These are phyloP conservation scores for Phytophthora palmivora DNA, from an alignment of 352 stramenopile genomes.

Conservation along the genomic window DNA sequence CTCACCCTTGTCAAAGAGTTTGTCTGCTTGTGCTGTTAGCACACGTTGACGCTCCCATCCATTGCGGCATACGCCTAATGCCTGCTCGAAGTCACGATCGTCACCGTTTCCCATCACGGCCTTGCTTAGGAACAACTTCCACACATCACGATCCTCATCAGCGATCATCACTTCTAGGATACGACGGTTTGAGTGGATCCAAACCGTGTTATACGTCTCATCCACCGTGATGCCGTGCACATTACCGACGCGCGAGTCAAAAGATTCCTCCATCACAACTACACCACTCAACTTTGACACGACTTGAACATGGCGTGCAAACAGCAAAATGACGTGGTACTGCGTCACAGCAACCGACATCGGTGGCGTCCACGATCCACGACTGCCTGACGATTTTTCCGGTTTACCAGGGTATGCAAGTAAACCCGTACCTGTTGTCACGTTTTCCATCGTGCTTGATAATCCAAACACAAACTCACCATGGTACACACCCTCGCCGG, in stretches of 20 bases:
- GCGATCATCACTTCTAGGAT: conserved; percentile 82
- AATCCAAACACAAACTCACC: conserved; percentile 84
- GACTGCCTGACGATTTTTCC: conserved; percentile 45
- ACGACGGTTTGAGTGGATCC: conserved; percentile 83
- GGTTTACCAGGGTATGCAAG: conserved; percentile 76
- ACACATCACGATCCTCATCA: conserved; percentile 93
- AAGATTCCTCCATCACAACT: conserved; percentile 85
- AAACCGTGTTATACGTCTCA: conserved; percentile 85
- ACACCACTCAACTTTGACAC: conserved; percentile 89
- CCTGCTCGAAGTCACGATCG: conserved; percentile 90
- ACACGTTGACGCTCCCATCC: conserved; percentile 85
- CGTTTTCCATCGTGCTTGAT: conserved; percentile 80
- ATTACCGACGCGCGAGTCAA: conserved; percentile 80
- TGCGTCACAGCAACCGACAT: conserved; percentile 90
- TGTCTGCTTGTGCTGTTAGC: conserved; percentile 90
- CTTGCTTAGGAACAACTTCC: conserved; percentile 92
- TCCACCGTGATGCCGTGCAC: conserved; percentile 72
- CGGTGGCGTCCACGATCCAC: conserved; percentile 64
- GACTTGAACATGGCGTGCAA: conserved; percentile 79
- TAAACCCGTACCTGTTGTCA: conserved; percentile 78
- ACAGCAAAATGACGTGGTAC: conserved; percentile 94
- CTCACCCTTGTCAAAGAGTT: conserved; percentile 87
- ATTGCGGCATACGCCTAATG: conserved; percentile 86
- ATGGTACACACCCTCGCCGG: conserved; percentile 91
- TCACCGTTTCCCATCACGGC: conserved; percentile 72